Percentiles rank a stretch among this genome's conserved stretches.
Conservation (phyloP, 352 stramenopile genomes). For the Globisporangium carolinianum region DNA sequence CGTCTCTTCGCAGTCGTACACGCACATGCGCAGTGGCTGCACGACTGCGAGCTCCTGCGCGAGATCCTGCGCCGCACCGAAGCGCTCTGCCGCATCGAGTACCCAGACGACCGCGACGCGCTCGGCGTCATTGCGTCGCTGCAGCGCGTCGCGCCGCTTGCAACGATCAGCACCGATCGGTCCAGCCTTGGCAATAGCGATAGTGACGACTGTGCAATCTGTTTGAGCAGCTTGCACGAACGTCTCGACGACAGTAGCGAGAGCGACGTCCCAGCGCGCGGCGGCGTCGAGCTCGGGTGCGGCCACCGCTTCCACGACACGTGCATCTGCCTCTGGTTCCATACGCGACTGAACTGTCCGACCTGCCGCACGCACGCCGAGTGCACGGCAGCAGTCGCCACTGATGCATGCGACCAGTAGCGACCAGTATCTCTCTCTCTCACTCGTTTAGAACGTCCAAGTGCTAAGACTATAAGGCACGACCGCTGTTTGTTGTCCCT, state of each 20-base stretch:
- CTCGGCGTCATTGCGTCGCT: slow-evolving; percentile 38
- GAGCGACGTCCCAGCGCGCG: slow-evolving; percentile 4
- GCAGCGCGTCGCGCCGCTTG: slow-evolving; percentile 16
- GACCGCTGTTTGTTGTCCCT: neutral
- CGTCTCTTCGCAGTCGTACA: slow-evolving; percentile 37
- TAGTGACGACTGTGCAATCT: slow-evolving; percentile 46
- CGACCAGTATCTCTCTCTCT: neutral
- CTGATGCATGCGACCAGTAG: neutral
- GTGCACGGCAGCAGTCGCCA: neutral
- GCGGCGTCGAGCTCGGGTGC: slow-evolving; percentile 37
- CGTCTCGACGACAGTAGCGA: slow-evolving; percentile 1
- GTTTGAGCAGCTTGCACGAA: slow-evolving; percentile 20
- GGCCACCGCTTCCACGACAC: slow-evolving; percentile 74
- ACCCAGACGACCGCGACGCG: slow-evolving; percentile 35
- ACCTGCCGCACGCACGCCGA: slow-evolving; percentile 30
- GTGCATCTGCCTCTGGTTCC: slow-evolving; percentile 67
- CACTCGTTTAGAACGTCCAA: no score
- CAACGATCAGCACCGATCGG: slow-evolving; percentile 2
- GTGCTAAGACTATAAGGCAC: neutral
- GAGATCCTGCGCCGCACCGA: slow-evolving; percentile 44
- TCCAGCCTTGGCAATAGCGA: neutral
- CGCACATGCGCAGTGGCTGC: slow-evolving; percentile 30
- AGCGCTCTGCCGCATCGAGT: slow-evolving; percentile 40
- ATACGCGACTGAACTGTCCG: slow-evolving; percentile 52
- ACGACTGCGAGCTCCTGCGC: slow-evolving; percentile 38